phyloP scores from a whole-genome alignment of 2,329 filamentous ascomycete species.

The Aspergillus fumigatiaffinis region DNA sequence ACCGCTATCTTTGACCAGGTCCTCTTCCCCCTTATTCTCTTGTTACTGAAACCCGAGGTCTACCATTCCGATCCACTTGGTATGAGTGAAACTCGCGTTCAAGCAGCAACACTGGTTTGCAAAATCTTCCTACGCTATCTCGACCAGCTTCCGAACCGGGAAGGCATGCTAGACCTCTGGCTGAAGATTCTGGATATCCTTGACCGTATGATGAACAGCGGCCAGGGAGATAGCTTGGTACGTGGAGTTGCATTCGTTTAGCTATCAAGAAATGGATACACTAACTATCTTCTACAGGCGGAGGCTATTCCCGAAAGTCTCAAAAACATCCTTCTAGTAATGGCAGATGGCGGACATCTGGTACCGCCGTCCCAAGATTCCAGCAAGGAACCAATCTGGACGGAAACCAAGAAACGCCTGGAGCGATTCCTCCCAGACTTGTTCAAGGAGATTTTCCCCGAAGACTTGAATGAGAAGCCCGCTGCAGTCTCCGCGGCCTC shows the following conservation, averaged over 20 bases:
- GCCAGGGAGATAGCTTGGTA: constrained; percentile 84
- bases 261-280: constrained; percentile 9
- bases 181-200: constrained; percentile 87
- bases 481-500: constrained; percentile 12
- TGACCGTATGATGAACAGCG: constrained; percentile 93
- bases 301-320: constrained; percentile 93
- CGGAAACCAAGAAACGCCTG: constrained; percentile 57
- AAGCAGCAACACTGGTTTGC: constrained; percentile 84
- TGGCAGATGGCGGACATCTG: constrained; percentile 84
- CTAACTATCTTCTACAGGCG: constrained; percentile 53
- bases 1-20: constrained; percentile 92
- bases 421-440: constrained; percentile 59
- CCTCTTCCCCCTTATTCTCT: constrained; percentile 82
- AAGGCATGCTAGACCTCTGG: constrained; percentile 90
- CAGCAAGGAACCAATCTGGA: constrained; percentile 55
- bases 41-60: constrained; percentile 87
- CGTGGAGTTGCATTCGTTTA: neutral
- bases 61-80: constrained; percentile 86
- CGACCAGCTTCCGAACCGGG: constrained; percentile 76
- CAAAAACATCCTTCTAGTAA: constrained; percentile 94
- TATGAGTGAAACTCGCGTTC: constrained; percentile 93
- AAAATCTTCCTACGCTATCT: constrained; percentile 96
- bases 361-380: constrained; percentile 58
- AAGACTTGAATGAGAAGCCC: constrained; percentile 19
- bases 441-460: constrained; percentile 57